Evolutionary conservation across 1,139 yeast species (phyloP), one percentile per base, ranked within the genome.

Genomic region (Blastobotrys aristatus): DNA sequence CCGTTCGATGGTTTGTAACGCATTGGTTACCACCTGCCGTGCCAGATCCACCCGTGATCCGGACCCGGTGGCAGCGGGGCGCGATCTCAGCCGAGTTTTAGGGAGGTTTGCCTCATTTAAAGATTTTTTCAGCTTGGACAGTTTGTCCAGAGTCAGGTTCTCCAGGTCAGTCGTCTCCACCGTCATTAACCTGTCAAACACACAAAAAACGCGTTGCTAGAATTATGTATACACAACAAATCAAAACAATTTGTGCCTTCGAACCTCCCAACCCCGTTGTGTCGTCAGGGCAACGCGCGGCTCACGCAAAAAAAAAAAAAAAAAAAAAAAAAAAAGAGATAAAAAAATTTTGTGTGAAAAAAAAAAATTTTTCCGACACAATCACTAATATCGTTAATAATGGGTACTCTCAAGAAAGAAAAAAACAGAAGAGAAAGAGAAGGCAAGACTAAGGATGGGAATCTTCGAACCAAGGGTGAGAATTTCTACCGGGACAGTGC

Each of bases 321-420:
- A 30, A 30, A 13, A 30, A 26, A 26, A 26, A 26, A 26, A 6
- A 6, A 26, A 7, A n/a, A n/a, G n/a, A 13, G 10, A 10, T 17
- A 7, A 33, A 33, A 36, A 13, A 16, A 4, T 17, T 10, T 21
- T 34, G 3, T 4, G 17, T 4, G 16, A 26, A 26, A 22, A 39
- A 39, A 39, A 39, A 39, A 39, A 39, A 27, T 39, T 39, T 27
- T 26, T 11, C 26, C 13, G 16, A 18, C 5, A 16, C 8, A 26
- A 39, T n/a, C n/a, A n/a, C n/a, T n/a, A n/a, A n/a, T n/a, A n/a
- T n/a, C 27, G 10, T 18, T 11, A 32, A 44, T 11, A 32, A 90
- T 92, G 98, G 97, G 97, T 63, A 84, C 89, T 34, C 90, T 80
- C 53, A 92, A 92, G 76, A 92, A 88, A 63, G 97, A 90, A 69